These are phyloP conservation scores for Penicillium psychrofluorescens DNA, from an alignment of 495 filamentous ascomycete genomes.

Conservation along the genomic window DNA sequence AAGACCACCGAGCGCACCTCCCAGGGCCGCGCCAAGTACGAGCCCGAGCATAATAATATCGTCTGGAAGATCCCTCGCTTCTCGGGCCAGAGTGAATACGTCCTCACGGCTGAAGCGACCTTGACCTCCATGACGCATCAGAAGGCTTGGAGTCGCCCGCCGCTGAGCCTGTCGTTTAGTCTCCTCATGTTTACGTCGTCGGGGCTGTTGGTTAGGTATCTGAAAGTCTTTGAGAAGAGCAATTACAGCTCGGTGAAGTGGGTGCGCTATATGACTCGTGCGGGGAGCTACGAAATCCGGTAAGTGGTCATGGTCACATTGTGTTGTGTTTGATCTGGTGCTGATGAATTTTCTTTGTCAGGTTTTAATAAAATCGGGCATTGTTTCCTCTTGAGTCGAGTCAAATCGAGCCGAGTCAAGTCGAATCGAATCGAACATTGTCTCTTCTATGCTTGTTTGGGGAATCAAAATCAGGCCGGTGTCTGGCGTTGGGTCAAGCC, in stretches of 20 bases:
- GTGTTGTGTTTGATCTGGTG: neutral
- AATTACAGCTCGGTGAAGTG: slow-evolving; percentile 99
- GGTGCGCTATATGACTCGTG: slow-evolving; percentile 98
- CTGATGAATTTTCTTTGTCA: neutral
- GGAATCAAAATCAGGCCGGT: slow-evolving; percentile 3
- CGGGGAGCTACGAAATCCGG: slow-evolving; percentile 55
- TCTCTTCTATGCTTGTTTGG: too few relatives aligned
- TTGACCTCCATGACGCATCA: slow-evolving; percentile 97
- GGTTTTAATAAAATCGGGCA: neutral
- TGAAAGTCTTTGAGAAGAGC: slow-evolving; percentile 99
- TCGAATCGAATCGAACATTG: too few relatives aligned
- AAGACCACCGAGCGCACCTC: slow-evolving; percentile 87
- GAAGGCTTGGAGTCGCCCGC: slow-evolving; percentile 94
- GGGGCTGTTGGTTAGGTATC: slow-evolving; percentile 84
- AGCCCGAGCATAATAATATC: slow-evolving; percentile 95
- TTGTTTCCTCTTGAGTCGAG: neutral
- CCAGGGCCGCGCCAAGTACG: slow-evolving; percentile 97
- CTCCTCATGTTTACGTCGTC: slow-evolving; percentile 97
- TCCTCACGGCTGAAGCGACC: slow-evolving; percentile 87
- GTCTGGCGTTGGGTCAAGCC: slow-evolving; percentile 19
- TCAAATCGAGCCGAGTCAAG: too few relatives aligned
- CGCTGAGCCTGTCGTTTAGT: slow-evolving; percentile 83
- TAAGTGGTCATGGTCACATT: slow-evolving; percentile 18
- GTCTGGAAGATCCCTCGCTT: slow-evolving; percentile 99
- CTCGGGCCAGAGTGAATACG: slow-evolving; percentile 90